Evolutionary conservation across 257 asterid genomes (phyloP).

Genomic region (Jacaranda mimosifolia): DNA sequence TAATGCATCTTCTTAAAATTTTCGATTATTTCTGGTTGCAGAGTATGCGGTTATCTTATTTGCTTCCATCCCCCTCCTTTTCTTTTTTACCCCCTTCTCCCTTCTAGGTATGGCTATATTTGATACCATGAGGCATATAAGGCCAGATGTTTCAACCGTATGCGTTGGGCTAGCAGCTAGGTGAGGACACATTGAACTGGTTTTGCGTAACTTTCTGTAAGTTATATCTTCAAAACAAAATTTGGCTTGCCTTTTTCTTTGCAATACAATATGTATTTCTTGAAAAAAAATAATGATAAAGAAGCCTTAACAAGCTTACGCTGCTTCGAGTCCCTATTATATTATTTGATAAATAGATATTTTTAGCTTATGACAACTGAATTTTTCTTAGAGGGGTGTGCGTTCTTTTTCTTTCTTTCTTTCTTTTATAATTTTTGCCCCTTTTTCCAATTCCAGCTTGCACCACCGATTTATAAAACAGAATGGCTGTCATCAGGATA

Average conservation of each 20-base stretch:
- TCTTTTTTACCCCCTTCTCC: background rate
- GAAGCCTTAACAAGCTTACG: slow-evolving; percentile 2
- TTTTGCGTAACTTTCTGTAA: slow-evolving; percentile 29
- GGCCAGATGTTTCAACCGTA: slow-evolving; percentile 95
- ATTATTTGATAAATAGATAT: slow-evolving; percentile 12
- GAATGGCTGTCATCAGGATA: background rate
- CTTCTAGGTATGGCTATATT: slow-evolving; percentile 84
- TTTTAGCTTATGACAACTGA: background rate
- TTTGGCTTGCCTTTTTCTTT: background rate
- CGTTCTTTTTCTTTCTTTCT: too few species aligned
- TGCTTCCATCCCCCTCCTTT: background rate
- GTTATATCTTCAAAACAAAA: background rate
- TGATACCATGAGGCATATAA: slow-evolving; percentile 90
- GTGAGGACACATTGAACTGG: slow-evolving; percentile 50
- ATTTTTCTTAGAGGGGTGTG: background rate
- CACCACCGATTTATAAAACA: background rate
- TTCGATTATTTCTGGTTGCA: slow-evolving; percentile 8
- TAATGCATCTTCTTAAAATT: slow-evolving; percentile 35
- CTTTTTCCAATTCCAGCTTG: background rate
- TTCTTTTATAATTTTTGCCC: too few species aligned
- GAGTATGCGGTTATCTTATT: slow-evolving; percentile 32
- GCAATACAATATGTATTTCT: background rate
- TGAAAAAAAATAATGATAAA: background rate
- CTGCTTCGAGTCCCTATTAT: slow-evolving; percentile 12
- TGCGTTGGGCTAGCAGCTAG: slow-evolving; percentile 97